Evolutionary conservation across 345 rosid species (phyloP), one percentile per base, ranked within the genome.

Genomic region (Salix viminalis): DNA sequence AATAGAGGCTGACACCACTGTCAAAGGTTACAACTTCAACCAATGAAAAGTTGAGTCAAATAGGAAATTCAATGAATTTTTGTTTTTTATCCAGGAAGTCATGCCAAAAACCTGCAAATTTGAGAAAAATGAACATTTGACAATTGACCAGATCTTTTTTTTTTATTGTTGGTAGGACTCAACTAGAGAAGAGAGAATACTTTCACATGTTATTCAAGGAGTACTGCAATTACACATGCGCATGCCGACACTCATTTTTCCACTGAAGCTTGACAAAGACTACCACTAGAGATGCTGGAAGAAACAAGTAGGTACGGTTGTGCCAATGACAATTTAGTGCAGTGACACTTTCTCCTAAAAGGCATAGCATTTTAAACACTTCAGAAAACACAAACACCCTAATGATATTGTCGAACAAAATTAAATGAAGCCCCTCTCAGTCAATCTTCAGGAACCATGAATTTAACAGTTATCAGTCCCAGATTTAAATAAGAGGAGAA

Each of bases 81-180:
- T 34, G 4, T 8, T 65, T 50, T 74, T 2, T 15, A 18, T 36
- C 19, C 76, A 73, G 46, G 0, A 60, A 77, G 70, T 78, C 83
- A 73, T 72, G 85, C 86, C 77, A 24, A 80, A 71, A 81, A 79
- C 42, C 78, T 15, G 86, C 73, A 76, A 80, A 60, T 48, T 36
- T 16, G 56, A 66, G 58, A 18, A 18, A 11, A 44, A 54, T 73
- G 30, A 68, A 65, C 12, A 46, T 44, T 74, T 79, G 79, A 76
- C 60, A 9, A 7, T 26, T 42, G 46, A 3, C 46, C 46, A 10
- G 32, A 56, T 62, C 36, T 15, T 30, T 42, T 66, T 50, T 32
- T 1, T 6, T 19, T 34, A 16, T 10, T 28, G 4, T 28, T 26
- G 56, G 13, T 10, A 24, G 14, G 24, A 54, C 60, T 21, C 24